These are phyloP conservation scores for Cryphonectria carpinicola DNA, from an alignment of 2,329 filamentous ascomycete genomes.

Conservation along the genomic window DNA sequence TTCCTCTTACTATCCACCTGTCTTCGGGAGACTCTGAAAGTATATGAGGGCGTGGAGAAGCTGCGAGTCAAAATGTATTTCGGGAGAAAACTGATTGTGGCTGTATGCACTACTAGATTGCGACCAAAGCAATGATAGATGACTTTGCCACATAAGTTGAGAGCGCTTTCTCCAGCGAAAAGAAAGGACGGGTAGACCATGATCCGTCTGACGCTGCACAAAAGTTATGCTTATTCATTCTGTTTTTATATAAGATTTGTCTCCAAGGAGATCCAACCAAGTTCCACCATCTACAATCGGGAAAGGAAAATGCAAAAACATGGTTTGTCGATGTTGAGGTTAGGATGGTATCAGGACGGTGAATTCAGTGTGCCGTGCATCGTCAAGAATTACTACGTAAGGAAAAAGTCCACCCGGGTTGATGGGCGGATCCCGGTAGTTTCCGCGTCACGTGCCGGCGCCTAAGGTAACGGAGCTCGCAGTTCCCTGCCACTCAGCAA, in stretches of 20 bases:
- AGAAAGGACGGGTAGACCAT: background rate
- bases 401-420: background rate
- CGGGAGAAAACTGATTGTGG: background rate
- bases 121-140: background rate
- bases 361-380: background rate
- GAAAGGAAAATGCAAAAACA: background rate
- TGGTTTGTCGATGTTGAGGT: background rate
- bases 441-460: constrained; percentile 14
- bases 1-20: background rate
- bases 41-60: background rate
- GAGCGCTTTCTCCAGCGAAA: background rate
- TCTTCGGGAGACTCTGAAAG: background rate
- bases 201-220: background rate
- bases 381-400: background rate
- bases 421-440: constrained; percentile 1
- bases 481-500: constrained; percentile 7
- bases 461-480: background rate
- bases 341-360: background rate
- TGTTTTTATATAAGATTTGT: background rate
- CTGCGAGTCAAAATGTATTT: background rate
- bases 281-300: no score
- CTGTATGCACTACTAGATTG: background rate
- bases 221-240: background rate
- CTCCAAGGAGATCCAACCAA: no score
- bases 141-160: background rate